phyloP scores from a whole-genome alignment of 805 yeast genomes.

The Spathaspora arborariae region DNA sequence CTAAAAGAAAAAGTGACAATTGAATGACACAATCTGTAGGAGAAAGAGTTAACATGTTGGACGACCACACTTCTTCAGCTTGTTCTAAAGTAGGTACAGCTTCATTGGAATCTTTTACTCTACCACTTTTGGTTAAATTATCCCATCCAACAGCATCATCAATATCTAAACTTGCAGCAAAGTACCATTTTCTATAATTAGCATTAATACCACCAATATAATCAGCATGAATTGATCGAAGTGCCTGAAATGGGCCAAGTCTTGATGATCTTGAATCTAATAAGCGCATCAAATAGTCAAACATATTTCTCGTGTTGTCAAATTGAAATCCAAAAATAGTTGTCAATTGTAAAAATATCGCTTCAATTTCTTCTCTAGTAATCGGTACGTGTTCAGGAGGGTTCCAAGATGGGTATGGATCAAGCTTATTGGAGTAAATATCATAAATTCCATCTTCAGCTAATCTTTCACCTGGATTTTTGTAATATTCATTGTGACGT shows the following conservation, averaged over 20 bases:
- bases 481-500: constrained; percentile 18
- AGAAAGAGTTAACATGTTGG: constrained; percentile 45
- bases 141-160: constrained; percentile 45
- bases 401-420: constrained; percentile 56
- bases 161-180: constrained; percentile 66
- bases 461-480: constrained; percentile 30
- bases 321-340: constrained; percentile 64
- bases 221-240: constrained; percentile 63
- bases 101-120: constrained; percentile 16
- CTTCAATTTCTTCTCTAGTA: constrained; percentile 50
- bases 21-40: constrained; percentile 59
- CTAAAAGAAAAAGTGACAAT: constrained; percentile 61
- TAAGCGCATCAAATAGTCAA: constrained; percentile 57
- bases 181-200: constrained; percentile 72
- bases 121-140: constrained; percentile 21
- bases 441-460: constrained; percentile 41
- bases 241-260: constrained; percentile 52
- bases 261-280: constrained; percentile 70
- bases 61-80: constrained; percentile 49
- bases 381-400: constrained; percentile 43
- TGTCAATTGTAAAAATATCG: constrained; percentile 49
- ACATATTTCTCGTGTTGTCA: constrained; percentile 64
- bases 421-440: constrained; percentile 40
- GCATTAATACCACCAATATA: constrained; percentile 70
- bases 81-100: constrained; percentile 28